These are phyloP conservation scores for Pelargonium fulgidum DNA, from an alignment of 441 rosid genomes.

Conservation along the genomic window DNA sequence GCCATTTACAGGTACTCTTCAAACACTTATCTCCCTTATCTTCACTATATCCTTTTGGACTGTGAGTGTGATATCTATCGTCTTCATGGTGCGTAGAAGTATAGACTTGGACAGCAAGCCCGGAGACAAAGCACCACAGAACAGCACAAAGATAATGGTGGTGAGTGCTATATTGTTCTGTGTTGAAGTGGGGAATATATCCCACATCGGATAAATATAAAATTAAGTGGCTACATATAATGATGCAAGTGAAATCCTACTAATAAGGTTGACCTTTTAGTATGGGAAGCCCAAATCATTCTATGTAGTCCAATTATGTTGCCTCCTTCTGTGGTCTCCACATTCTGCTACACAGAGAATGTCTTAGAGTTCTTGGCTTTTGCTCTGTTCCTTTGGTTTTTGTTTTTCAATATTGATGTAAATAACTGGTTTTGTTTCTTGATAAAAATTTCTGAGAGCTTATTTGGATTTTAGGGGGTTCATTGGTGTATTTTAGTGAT, in stretches of 20 bases:
- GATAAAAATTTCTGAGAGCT: background rate
- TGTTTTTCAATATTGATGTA: background rate
- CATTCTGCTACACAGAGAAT: too few species aligned
- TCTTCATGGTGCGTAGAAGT: slow-evolving; percentile 46
- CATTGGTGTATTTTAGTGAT: slow-evolving; percentile 44
- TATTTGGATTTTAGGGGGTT: slow-evolving; percentile 32
- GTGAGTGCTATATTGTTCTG: slow-evolving; percentile 22
- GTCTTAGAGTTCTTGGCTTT: too few species aligned
- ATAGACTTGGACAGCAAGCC: slow-evolving; percentile 68
- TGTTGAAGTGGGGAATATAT: too few species aligned
- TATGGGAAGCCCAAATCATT: too few species aligned
- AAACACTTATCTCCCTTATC: background rate
- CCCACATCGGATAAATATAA: too few species aligned
- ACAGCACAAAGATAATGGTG: slow-evolving; percentile 38
- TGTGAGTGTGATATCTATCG: background rate
- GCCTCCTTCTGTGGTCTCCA: too few species aligned
- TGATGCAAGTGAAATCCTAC: too few species aligned
- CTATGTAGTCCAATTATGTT: too few species aligned
- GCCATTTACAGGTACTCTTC: slow-evolving; percentile 73
- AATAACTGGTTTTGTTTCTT: background rate
- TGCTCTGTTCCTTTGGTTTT: background rate
- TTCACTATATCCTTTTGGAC: background rate
- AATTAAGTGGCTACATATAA: too few species aligned
- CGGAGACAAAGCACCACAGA: slow-evolving; percentile 35
- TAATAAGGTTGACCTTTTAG: too few species aligned